Evolutionary conservation across 1,139 yeast genomes (phyloP), one percentile per base, ranked within the genome.

Genomic region (Geotrichum carabidarum): DNA sequence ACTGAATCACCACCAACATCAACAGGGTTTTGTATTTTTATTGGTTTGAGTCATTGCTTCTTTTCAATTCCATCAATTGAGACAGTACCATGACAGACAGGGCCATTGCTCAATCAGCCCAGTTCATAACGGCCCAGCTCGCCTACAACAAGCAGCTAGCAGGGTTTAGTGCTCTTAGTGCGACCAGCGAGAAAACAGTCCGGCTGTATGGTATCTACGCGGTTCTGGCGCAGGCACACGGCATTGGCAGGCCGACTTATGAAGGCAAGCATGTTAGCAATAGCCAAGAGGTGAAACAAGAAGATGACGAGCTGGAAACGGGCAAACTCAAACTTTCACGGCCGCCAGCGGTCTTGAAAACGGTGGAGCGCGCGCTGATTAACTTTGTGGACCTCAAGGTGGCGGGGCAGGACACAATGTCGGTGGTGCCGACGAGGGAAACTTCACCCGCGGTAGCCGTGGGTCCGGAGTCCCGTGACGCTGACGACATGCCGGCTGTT

Each of bases 81-180:
- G n/a, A 2, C 37, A n/a, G 37, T 34, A 34, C 7, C 37, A 48
- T 48, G 45, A 22, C 45, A 12, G 51, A 48, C n/a, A 48, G 36
- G 22, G 40, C 51, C 31, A 48, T 48, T 40, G 51, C 51, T 2
- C 45, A 40, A 44, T 40, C 51, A 14, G 51, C 44, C 12, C 44
- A 36, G 12, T 48, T 11, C 31, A 38, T 48, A 8, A 9, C 42
- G 18, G 15, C 44, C 6, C 27, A 18, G 30, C 44, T 48, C 12
- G 37, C 37, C 17, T 14, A 30, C 9, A 48, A 38, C 44, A 15
- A 27, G 15, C 32, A 38, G 18, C 14, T 48, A 8, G 38, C 32
- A 6, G 32, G 17, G 31, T 48, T 48, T 34, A 31, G 40, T 3
- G 51, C 51, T 2, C 38, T 48, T n/a, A 17, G 17, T 8, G 44